Conservation (phyloP, 495 filamentous ascomycete species). For the Aspergillus campestris region DNA sequence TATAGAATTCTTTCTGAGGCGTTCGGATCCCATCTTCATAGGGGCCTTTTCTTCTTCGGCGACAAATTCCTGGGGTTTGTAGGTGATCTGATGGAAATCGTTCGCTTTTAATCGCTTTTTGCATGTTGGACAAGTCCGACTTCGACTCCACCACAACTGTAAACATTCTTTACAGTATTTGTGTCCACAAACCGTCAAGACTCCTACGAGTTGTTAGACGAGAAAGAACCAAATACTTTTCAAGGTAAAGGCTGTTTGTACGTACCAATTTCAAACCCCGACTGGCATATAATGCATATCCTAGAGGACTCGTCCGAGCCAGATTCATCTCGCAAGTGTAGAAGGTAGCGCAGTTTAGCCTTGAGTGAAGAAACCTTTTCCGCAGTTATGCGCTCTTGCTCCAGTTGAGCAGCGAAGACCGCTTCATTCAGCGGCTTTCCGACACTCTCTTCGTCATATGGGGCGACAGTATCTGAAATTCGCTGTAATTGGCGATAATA, state of each 20-base stretch:
- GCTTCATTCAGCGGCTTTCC: conserved; percentile 32
- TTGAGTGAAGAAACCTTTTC: conserved; percentile 51
- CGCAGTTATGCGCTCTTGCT: conserved; percentile 41
- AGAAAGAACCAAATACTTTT: not conserved
- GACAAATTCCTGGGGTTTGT: conserved; percentile 64
- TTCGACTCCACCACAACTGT: conserved; percentile 57
- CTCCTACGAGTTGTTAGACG: conserved; percentile 21
- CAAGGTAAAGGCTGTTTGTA: not conserved
- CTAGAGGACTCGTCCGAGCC: conserved; percentile 45
- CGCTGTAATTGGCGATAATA: conserved; percentile 85
- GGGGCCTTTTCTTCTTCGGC: conserved; percentile 55
- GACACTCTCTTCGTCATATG: conserved; percentile 53
- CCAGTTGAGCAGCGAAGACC: conserved; percentile 26
- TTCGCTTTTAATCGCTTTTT: conserved; percentile 50
- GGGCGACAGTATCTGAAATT: conserved; percentile 76
- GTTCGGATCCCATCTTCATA: conserved; percentile 18
- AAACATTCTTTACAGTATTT: conserved; percentile 86
- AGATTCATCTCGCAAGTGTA: conserved; percentile 51
- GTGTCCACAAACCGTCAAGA: conserved; percentile 85
- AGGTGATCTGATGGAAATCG: conserved; percentile 75
- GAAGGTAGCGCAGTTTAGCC: conserved; percentile 64
- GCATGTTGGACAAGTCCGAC: conserved; percentile 68
- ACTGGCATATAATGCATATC: conserved; percentile 75
- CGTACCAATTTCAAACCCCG: conserved; percentile 61
- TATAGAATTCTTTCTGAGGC: conserved; percentile 44